Evolutionary conservation across 2,329 filamentous ascomycete genomes (phyloP), one percentile per base, ranked within the genome.

Genomic region (Leptographium galeiforme): DNA sequence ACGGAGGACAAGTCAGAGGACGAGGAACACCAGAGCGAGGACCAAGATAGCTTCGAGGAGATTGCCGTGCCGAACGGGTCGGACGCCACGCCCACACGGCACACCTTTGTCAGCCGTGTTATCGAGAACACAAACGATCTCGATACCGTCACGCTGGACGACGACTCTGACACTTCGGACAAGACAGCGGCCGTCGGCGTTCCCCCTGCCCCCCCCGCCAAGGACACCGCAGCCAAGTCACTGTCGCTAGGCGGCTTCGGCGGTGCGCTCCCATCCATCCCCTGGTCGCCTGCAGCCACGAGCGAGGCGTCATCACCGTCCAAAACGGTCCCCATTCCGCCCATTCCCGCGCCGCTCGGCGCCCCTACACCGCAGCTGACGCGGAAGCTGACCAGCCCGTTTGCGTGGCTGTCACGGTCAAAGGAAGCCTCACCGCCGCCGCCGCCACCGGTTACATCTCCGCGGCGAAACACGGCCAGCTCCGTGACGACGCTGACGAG

Each of bases 301-400:
- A 70, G 70, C 55, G 70, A 72, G 39, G 34, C 34, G 34, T 16
- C 34, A 53, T 68, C 72, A 25, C 68, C 72, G 5, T 62, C 71
- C 16, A 81, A 76, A 64, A 63, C 63, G 38, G 61, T 63, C 47
- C 65, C 64, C 52, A 61, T 62, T 45, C 64, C 64, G n/a, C 63
- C 63, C 38, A 19, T 12, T 7, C 10, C 38, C 25, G 45, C 60
- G 59, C 58, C 59, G 43, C 56, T 68, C 53, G 64, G 68, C 41
- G 65, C 67, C 30, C 66, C 71, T 46, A 66, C 69, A 1, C 59
- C 63, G 18, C 58, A 63, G 12, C 66, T 63, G 57, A 57, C 66
- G 57, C 76, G 89, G 63, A 95, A 93, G 66, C 78, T 94, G 53
- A 90, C 87, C 10, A 88, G 87, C 60, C 88, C 86, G n/a, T 94